Evolutionary conservation across 306 rosid genomes (phyloP), one percentile per base, ranked within the genome.

Genomic region (Dalbergia oliveri): DNA sequence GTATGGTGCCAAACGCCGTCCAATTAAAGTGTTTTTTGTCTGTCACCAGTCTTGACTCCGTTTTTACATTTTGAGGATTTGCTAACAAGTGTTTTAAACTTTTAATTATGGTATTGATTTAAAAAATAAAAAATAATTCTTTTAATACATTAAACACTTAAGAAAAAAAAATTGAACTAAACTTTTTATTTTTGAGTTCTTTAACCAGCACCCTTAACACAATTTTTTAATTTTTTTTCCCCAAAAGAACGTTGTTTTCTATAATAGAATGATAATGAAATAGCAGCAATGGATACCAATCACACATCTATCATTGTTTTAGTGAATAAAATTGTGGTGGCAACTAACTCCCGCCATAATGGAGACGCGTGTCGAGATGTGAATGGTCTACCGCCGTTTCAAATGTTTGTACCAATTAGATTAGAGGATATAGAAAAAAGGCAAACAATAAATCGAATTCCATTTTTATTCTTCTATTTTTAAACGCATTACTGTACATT

Each of bases 321-420:
- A 8, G 9, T 13, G 12, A 59, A 60, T 23, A 76, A 71, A 81
- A 8, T 14, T 77, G 80, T 76, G 85, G 80, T 72, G 79, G 10
- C n/a, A 71, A 66, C 50, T 63, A 63, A 21, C 18, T 16, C 26
- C 19, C n/a, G n/a, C 34, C 12, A 6, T 4, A 14, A 1, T 14
- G 60, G n/a, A 59, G 14, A 53, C 78, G 0, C 47, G 77, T 65
- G 85, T 71, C 58, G 12, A 14, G 9, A 34, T 51, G 13, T 5
- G 6, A 34, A 57, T 31, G 49, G 37, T 14, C 39, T 34, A 8
- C 18, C 61, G 41, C 23, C 1, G 2, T 16, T 50, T 21, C 31
- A 16, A 0, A 44, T 1, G 9, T 14, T 4, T 5, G 18, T 26
- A 23, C 13, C 44, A 63, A 54, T 19, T n/a, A 49, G n/a, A 15